A percentile compares a stretch with the other conserved stretches of the same genome.
phyloP scores from a whole-genome alignment of 2,329 filamentous ascomycete species.

The Sarocladium strictum region DNA sequence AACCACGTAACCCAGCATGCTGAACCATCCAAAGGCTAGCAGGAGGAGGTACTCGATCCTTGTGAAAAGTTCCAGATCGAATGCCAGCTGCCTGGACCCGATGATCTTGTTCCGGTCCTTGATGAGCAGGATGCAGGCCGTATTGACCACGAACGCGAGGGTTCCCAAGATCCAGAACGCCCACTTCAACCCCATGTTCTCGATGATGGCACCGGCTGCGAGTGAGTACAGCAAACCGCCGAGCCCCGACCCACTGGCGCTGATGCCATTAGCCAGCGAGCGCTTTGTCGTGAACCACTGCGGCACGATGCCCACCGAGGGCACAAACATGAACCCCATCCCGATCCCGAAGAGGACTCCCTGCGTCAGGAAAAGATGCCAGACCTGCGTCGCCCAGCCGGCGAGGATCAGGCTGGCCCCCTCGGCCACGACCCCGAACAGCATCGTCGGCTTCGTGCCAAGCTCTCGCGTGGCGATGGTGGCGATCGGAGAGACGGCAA shows the following conservation, averaged over 20 bases:
- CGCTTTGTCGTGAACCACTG: conserved; percentile 69
- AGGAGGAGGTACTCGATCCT: conserved; percentile 58
- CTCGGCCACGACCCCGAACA: conserved; percentile 57
- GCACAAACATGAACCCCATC: conserved; percentile 71
- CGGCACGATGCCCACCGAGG: conserved; percentile 59
- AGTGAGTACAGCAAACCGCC: conserved; percentile 69
- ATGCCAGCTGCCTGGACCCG: conserved; percentile 60
- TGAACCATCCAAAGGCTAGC: conserved; percentile 63
- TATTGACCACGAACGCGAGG: conserved; percentile 58
- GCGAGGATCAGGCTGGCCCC: conserved; percentile 58
- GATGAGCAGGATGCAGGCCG: conserved; percentile 55
- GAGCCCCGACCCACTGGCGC: conserved; percentile 64
- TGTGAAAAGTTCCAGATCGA: conserved; percentile 58
- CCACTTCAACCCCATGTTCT: conserved; percentile 58
- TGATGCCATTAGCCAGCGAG: conserved; percentile 63
- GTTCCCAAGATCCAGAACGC: conserved; percentile 61
- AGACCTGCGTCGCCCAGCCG: conserved; percentile 60
- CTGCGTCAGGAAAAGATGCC: conserved; percentile 72
- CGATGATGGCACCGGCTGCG: conserved; percentile 62
- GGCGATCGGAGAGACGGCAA: conserved; percentile 60
- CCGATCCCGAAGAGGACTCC: conserved; percentile 72
- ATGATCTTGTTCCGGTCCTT: conserved; percentile 67
- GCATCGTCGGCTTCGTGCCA: conserved; percentile 56
- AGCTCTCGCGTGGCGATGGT: conserved; percentile 51
- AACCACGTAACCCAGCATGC: conserved; percentile 68